Percentiles rank a stretch among this genome's conserved stretches.
Evolutionary conservation across 2,329 filamentous ascomycete species (phyloP).

Genomic region (Colletotrichum melonis): DNA sequence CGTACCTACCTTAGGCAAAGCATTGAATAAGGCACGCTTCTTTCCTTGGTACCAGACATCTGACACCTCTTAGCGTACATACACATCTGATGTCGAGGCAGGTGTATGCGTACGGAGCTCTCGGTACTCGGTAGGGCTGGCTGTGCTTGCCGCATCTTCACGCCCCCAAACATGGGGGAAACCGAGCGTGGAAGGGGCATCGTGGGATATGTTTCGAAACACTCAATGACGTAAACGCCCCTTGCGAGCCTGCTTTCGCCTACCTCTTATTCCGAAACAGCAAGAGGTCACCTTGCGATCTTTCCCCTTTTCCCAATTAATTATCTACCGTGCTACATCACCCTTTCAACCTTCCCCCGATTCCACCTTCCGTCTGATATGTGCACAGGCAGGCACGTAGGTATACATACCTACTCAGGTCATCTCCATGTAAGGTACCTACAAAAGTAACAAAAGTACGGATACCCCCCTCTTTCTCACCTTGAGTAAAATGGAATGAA

Average conservation of each 20-base stretch:
- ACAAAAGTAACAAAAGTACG: no score
- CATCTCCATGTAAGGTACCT: no score
- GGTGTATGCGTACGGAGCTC: no score
- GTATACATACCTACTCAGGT: neutral
- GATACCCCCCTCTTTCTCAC: neutral
- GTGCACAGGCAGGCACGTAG: neutral
- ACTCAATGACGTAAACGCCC: conserved; percentile 30
- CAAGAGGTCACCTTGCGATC: neutral
- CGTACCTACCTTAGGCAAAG: no score
- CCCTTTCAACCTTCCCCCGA: neutral
- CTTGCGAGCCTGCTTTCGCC: neutral
- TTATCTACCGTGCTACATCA: no score
- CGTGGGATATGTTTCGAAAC: conserved; percentile 36
- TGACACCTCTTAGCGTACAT: neutral
- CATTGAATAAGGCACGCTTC: no score
- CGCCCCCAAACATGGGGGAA: conserved; percentile 19
- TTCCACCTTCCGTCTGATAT: neutral
- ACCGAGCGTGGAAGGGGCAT: conserved; percentile 32
- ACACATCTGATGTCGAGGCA: neutral
- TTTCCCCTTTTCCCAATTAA: neutral
- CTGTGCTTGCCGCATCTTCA: conserved; percentile 14
- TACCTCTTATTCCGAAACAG: conserved; percentile 14
- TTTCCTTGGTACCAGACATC: neutral
- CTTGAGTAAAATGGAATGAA: no score
- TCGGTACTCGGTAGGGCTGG: neutral